Evolutionary conservation across 345 rosid species (phyloP).

Genomic region (Cardamine chenopodiifolia): DNA sequence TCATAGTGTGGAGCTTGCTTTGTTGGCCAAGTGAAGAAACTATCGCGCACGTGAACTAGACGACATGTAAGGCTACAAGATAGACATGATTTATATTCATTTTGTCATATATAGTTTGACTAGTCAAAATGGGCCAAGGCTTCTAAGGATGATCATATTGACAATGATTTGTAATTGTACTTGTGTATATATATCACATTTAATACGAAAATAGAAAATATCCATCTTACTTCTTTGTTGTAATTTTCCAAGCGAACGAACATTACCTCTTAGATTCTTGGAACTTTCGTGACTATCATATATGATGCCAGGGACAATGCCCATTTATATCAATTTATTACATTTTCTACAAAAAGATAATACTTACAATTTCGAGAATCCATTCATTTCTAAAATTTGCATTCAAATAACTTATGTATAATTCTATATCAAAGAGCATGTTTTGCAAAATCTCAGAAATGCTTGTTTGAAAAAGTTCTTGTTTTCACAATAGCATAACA

Average conservation of each 20-base stretch:
- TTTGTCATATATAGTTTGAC: constrained; percentile 16
- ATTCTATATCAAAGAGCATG: too few species aligned
- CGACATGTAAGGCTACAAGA: constrained; percentile 21
- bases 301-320: not conserved
- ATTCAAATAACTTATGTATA: too few species aligned
- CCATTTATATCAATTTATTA: too few species aligned
- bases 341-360: too few species aligned
- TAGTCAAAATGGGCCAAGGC: constrained; percentile 23
- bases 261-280: not conserved
- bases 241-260: not conserved
- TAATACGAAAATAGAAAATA: not conserved
- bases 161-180: constrained; percentile 38
- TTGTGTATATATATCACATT: constrained; percentile 3
- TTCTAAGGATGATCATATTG: constrained; percentile 19
- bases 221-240: not conserved
- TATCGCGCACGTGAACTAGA: constrained; percentile 30
- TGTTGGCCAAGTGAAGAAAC: constrained; percentile 5
- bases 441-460: not conserved
- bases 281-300: not conserved
- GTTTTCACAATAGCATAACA: not conserved
- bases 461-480: not conserved
- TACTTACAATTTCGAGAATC: too few species aligned
- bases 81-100: constrained; percentile 9
- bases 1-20: not conserved
- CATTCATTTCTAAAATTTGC: too few species aligned